A percentile compares a stretch with the other conserved stretches of the same genome.
These are phyloP conservation scores for Paramyrothecium sp. DNA, from an alignment of 2,329 filamentous ascomycete genomes.

Conservation along the genomic window DNA sequence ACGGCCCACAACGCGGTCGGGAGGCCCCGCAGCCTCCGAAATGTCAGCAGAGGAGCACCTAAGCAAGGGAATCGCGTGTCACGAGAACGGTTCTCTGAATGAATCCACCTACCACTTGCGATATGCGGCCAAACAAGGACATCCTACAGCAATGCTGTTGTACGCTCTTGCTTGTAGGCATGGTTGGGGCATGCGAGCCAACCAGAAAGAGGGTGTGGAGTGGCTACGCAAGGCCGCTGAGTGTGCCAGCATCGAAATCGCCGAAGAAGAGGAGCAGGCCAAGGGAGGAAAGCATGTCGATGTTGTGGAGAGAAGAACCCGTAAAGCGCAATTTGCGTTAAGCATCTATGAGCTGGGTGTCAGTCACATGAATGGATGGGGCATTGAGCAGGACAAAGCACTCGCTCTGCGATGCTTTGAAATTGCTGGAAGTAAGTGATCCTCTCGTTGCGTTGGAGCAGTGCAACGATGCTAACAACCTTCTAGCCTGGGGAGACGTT, in stretches of 20 bases:
- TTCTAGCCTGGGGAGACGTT: slow-evolving; percentile 81
- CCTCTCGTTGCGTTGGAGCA: background rate
- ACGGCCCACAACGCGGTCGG: slow-evolving; percentile 33
- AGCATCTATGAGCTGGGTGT: slow-evolving; percentile 96
- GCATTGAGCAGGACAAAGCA: slow-evolving; percentile 86
- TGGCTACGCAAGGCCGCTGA: slow-evolving; percentile 94
- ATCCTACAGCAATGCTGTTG: slow-evolving; percentile 92
- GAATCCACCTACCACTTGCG: slow-evolving; percentile 97
- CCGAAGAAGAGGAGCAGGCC: slow-evolving; percentile 70
- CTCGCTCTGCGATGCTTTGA: slow-evolving; percentile 92
- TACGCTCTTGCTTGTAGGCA: slow-evolving; percentile 94
- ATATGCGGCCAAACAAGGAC: slow-evolving; percentile 78
- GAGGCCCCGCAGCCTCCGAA: slow-evolving; percentile 60
- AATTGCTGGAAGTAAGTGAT: slow-evolving; percentile 74
- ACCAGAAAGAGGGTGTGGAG: slow-evolving; percentile 82
- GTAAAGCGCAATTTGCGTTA: slow-evolving; percentile 89
- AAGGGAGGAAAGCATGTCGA: slow-evolving; percentile 65
- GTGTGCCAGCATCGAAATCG: slow-evolving; percentile 76
- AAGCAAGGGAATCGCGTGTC: slow-evolving; percentile 83
- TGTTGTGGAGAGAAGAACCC: slow-evolving; percentile 70
- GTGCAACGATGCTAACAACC: slow-evolving; percentile 15
- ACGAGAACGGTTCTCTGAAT: slow-evolving; percentile 82
- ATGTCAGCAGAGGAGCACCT: slow-evolving; percentile 86
- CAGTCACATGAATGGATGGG: slow-evolving; percentile 98
- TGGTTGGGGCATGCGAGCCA: slow-evolving; percentile 95